These are phyloP conservation scores for Cryomyces minteri DNA, from an alignment of 495 filamentous ascomycete genomes.

Conservation along the genomic window DNA sequence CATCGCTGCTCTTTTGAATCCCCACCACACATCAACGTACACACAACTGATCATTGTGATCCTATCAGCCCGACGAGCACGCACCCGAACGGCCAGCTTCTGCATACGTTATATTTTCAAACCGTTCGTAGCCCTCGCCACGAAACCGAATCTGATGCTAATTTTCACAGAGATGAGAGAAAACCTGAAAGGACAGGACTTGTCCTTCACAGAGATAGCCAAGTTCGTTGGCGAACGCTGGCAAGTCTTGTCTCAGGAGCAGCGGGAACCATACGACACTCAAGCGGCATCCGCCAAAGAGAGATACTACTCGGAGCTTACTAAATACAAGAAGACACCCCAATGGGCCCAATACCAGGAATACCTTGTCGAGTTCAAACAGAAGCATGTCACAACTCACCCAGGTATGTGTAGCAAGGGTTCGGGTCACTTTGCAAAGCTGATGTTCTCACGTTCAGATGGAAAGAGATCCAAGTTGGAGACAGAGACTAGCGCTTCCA, in stretches of 20 bases:
- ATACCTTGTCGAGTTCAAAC: conserved; percentile 59
- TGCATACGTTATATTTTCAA: conserved; percentile 70
- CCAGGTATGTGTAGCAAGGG: conserved; percentile 10
- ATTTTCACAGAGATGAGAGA: conserved; percentile 44
- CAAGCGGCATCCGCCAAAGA: conserved; percentile 53
- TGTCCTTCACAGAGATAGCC: conserved; percentile 67
- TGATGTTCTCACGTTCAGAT: conserved; percentile 3
- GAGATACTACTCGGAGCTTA: conserved; percentile 44
- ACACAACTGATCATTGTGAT: not conserved
- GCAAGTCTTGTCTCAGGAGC: conserved; percentile 44
- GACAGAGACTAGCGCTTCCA: conserved; percentile 13
- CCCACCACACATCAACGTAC: too few relatives aligned
- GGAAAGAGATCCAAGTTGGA: conserved; percentile 20
- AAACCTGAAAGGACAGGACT: conserved; percentile 47
- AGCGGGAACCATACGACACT: conserved; percentile 51
- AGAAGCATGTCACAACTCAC: conserved; percentile 31
- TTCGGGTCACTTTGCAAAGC: too few relatives aligned
- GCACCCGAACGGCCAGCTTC: conserved; percentile 61
- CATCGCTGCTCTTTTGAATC: too few relatives aligned
- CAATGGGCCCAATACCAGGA: conserved; percentile 33
- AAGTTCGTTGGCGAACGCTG: conserved; percentile 66
- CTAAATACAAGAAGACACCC: conserved; percentile 61
- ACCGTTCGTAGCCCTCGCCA: conserved; percentile 33
- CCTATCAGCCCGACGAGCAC: conserved; percentile 43
- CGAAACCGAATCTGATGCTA: not conserved